Conservation (phyloP, 495 filamentous ascomycete species). For the Penicillium fimorum region DNA sequence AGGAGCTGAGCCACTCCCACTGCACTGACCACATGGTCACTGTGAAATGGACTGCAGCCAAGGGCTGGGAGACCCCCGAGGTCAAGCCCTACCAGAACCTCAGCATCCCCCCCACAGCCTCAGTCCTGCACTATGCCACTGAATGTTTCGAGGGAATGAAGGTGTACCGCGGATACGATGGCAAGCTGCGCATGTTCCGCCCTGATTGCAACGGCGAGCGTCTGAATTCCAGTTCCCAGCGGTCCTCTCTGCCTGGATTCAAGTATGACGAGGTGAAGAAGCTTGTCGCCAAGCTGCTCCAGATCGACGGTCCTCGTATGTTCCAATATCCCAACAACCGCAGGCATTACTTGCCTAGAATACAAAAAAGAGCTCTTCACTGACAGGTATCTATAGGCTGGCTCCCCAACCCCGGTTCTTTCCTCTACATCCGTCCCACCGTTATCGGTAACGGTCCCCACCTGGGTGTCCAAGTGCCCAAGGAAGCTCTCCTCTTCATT, state of each 20-base stretch:
- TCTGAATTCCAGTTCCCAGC: conserved; percentile 65
- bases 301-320: conserved; percentile 45
- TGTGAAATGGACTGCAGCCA: conserved; percentile 60
- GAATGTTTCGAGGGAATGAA: conserved; percentile 94
- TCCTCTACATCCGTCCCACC: conserved; percentile 80
- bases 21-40: conserved; percentile 93
- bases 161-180: conserved; percentile 79
- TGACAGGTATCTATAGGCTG: conserved; percentile 52
- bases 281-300: conserved; percentile 67
- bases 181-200: conserved; percentile 81
- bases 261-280: conserved; percentile 67
- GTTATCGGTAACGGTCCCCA: conserved; percentile 78
- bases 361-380: neutral
- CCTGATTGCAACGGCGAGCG: conserved; percentile 73
- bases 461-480: conserved; percentile 77
- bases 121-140: conserved; percentile 86
- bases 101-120: conserved; percentile 77
- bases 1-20: conserved; percentile 51
- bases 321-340: conserved; percentile 11
- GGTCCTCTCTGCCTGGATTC: conserved; percentile 79
- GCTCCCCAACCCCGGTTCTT: conserved; percentile 65
- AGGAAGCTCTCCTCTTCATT: conserved; percentile 81
- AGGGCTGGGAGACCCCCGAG: conserved; percentile 76
- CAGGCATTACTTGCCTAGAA: neutral
- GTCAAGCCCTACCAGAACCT: conserved; percentile 79